These are phyloP conservation scores for Haematococcus sp. DNA, from an alignment of 139 green algal genomes.

Conservation along the genomic window DNA sequence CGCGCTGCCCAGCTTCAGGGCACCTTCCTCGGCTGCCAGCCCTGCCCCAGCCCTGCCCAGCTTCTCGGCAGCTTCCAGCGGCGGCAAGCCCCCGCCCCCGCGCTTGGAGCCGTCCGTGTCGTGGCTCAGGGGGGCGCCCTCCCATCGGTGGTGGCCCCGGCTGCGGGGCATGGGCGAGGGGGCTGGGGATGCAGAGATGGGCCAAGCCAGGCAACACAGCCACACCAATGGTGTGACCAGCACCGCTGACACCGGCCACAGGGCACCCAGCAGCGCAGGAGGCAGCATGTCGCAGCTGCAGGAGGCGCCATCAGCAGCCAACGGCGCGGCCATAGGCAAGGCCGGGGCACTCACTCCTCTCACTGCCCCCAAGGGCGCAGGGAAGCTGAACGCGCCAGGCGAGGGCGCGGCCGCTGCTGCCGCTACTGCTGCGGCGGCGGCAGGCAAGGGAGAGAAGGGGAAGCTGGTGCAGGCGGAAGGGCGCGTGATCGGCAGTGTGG, in stretches of 20 bases:
- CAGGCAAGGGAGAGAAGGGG: conserved; percentile 7
- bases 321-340: conserved; percentile 65
- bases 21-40: too few relatives aligned
- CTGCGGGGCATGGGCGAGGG: conserved; percentile 43
- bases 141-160: conserved; percentile 68
- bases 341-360: too few relatives aligned
- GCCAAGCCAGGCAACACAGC: too few relatives aligned
- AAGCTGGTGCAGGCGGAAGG: too few relatives aligned
- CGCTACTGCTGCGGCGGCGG: conserved; percentile 40
- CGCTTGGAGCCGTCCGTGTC: conserved; percentile 51
- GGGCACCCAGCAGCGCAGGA: conserved; percentile 45
- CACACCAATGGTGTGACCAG: too few relatives aligned
- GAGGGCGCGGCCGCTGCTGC: conserved; percentile 48
- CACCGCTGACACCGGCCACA: not conserved
- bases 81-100: too few relatives aligned
- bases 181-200: not conserved
- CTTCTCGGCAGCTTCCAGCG: too few relatives aligned
- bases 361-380: too few relatives aligned
- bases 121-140: conserved; percentile 78
- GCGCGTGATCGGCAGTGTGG: too few relatives aligned
- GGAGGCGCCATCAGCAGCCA: conserved; percentile 61
- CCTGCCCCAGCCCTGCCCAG: too few relatives aligned
- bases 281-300: conserved; percentile 65
- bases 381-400: conserved; percentile 50
- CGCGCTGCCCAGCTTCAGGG: too few relatives aligned